Conservation (phyloP, 2,329 filamentous ascomycete genomes). For the Fusarium miscanthi region DNA sequence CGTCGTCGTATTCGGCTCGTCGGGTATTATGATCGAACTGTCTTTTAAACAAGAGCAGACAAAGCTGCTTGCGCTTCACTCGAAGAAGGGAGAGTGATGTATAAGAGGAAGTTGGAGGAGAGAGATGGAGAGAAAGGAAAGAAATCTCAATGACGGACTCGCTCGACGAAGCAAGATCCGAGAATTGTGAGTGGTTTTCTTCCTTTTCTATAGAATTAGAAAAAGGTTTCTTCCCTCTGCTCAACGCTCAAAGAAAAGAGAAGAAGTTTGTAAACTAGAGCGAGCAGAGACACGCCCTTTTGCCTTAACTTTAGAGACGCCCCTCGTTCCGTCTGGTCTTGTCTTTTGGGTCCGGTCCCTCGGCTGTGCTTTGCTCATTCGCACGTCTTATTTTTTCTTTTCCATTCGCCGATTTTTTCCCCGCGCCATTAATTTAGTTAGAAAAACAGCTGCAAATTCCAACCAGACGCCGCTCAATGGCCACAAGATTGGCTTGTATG, state of each 20-base stretch:
- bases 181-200: slow-evolving; percentile 39
- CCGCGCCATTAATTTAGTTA: slow-evolving; percentile 38
- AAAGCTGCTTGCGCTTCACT: slow-evolving; percentile 37
- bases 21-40: slow-evolving; percentile 23
- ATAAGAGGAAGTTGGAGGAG: slow-evolving; percentile 9
- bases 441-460: slow-evolving; percentile 28
- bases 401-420: slow-evolving; percentile 44
- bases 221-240: slow-evolving; percentile 45
- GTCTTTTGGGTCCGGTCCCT: slow-evolving; percentile 30
- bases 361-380: slow-evolving; percentile 35
- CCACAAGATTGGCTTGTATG: slow-evolving; percentile 42
- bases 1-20: slow-evolving; percentile 40
- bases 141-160: slow-evolving; percentile 38
- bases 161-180: slow-evolving; percentile 40
- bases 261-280: slow-evolving; percentile 40
- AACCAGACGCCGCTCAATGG: slow-evolving; percentile 34
- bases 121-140: slow-evolving; percentile 29
- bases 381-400: slow-evolving; percentile 38
- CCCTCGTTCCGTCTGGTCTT: slow-evolving; percentile 26
- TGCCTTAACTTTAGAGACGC: slow-evolving; percentile 21
- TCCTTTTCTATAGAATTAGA: slow-evolving; percentile 39
- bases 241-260: slow-evolving; percentile 35
- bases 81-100: slow-evolving; percentile 39
- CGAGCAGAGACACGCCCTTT: slow-evolving; percentile 31
- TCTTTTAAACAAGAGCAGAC: slow-evolving; percentile 34